Conservation (phyloP, 2,329 filamentous ascomycete species). For the Seiridium unicorne region DNA sequence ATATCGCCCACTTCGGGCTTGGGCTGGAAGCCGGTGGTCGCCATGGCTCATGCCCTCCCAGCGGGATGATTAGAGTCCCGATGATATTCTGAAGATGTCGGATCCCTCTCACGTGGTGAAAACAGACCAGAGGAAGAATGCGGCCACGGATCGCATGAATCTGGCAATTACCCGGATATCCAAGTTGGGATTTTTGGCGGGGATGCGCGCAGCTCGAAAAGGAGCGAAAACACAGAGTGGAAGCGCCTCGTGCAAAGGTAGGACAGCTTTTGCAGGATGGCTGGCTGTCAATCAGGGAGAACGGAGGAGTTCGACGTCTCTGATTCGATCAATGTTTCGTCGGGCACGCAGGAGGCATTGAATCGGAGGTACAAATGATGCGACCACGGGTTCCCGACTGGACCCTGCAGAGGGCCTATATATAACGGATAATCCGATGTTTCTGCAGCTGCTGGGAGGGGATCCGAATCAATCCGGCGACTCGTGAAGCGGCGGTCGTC, state of each 20-base stretch:
- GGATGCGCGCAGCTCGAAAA: background rate
- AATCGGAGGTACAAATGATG: background rate
- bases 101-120: background rate
- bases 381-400: background rate
- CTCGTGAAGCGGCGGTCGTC: background rate
- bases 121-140: background rate
- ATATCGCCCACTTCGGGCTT: constrained; percentile 65
- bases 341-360: constrained; percentile 19
- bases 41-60: constrained; percentile 32
- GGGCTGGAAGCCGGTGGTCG: constrained; percentile 37
- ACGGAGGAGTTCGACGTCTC: constrained; percentile 16
- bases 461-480: background rate
- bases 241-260: background rate
- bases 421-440: background rate
- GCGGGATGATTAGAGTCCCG: background rate
- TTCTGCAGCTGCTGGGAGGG: background rate
- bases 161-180: background rate
- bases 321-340: constrained; percentile 23
- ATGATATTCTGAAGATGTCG: background rate
- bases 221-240: background rate
- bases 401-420: background rate
- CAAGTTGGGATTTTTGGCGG: background rate
- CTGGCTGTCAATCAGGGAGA: background rate
- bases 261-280: constrained; percentile 1
- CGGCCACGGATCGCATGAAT: constrained; percentile 5